A percentile compares a stretch with the other conserved stretches of the same genome.
Evolutionary conservation across 805 yeast genomes (phyloP).

Genomic region (Candida odintsovae): DNA sequence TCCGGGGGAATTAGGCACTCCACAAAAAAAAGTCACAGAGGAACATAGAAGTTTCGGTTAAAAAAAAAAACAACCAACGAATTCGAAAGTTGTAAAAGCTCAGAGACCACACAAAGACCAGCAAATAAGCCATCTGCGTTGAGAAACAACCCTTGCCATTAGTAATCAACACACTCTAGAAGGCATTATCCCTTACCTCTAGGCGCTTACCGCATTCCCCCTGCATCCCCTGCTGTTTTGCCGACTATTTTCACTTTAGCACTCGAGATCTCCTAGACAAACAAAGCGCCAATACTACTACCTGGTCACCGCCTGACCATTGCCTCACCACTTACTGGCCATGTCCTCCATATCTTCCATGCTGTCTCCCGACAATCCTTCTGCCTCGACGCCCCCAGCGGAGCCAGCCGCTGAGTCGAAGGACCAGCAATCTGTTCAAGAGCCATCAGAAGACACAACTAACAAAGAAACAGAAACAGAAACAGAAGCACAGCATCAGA

Average conservation of each 20-base stretch:
- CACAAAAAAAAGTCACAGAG: background rate
- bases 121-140: background rate
- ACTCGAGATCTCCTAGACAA: too few species aligned
- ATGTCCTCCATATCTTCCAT: constrained; percentile 9
- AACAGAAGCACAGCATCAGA: constrained; percentile 15
- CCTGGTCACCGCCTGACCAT: too few species aligned
- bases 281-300: background rate
- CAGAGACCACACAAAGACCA: background rate
- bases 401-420: background rate
- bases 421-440: background rate
- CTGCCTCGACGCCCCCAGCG: background rate
- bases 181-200: background rate
- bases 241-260: too few species aligned
- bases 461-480: constrained; percentile 2
- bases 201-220: background rate
- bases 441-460: background rate
- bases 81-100: background rate
- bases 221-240: too few species aligned
- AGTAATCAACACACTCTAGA: background rate
- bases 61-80: background rate
- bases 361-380: background rate
- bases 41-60: background rate
- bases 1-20: constrained; percentile 3
- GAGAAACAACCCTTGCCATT: background rate
- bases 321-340: too few species aligned